These are phyloP conservation scores for Cutaneotrichosporon sp. DNA, from an alignment of 1,284 basidiomycete genomes.

Conservation along the genomic window DNA sequence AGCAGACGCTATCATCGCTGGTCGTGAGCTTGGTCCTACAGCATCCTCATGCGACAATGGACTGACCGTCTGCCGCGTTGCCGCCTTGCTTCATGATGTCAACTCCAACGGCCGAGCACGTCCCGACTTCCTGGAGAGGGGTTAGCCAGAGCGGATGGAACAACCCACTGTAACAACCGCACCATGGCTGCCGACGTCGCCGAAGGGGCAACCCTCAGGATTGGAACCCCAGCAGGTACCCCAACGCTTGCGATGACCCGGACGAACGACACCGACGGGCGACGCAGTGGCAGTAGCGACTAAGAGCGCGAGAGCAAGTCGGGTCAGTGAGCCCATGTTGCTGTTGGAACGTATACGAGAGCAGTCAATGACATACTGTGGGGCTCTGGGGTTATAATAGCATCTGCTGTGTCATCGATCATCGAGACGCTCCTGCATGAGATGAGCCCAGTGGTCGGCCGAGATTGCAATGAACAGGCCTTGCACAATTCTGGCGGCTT, in stretches of 20 bases:
- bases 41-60: too few species aligned
- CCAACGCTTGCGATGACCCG: constrained; percentile 19
- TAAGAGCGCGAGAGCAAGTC: background rate
- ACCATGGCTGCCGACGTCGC: constrained; percentile 25
- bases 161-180: constrained; percentile 31
- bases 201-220: constrained; percentile 29
- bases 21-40: background rate
- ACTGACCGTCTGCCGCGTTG: constrained; percentile 51
- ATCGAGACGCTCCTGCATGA: too few species aligned
- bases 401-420: too few species aligned
- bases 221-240: constrained; percentile 30
- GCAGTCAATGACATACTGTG: too few species aligned
- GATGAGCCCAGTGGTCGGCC: too few species aligned
- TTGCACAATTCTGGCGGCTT: too few species aligned
- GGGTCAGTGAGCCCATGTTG: background rate
- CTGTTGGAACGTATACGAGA: background rate
- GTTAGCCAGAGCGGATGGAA: background rate
- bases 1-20: constrained; percentile 39
- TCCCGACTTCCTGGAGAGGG: constrained; percentile 45
- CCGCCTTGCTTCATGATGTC: constrained; percentile 51
- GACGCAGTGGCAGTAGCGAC: background rate
- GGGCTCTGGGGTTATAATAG: too few species aligned
- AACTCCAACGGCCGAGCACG: constrained; percentile 54
- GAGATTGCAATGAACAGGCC: too few species aligned
- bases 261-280: background rate